These are phyloP conservation scores for Sporothrix brasiliensis DNA, from an alignment of 2,329 filamentous ascomycete species.

Conservation along the genomic window DNA sequence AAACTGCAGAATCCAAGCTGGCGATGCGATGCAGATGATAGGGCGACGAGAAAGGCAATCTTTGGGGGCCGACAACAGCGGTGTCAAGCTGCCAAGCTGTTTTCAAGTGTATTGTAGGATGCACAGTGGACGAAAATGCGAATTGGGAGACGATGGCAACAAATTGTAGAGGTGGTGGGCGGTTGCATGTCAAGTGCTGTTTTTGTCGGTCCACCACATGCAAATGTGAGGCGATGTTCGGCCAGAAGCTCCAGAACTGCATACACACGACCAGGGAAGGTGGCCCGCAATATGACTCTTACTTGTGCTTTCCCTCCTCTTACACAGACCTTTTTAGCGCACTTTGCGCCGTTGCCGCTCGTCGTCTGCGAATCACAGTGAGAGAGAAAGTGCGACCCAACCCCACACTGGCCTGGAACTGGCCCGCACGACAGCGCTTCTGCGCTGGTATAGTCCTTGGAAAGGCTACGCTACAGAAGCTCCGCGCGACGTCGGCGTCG, in stretches of 20 bases:
- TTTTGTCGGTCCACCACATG: slow-evolving; percentile 1
- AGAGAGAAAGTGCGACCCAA: neutral
- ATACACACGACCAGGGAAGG: slow-evolving; percentile 2
- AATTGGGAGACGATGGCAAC: neutral
- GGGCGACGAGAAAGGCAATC: neutral
- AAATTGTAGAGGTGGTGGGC: slow-evolving; percentile 1
- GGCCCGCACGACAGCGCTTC: neutral
- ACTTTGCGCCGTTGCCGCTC: slow-evolving; percentile 17
- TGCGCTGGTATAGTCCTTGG: neutral
- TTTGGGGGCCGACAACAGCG: neutral
- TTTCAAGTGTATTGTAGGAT: neutral
- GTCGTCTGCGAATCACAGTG: slow-evolving; percentile 11
- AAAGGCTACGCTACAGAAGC: neutral
- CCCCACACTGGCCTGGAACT: slow-evolving; percentile 17
- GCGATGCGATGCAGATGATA: slow-evolving; percentile 3
- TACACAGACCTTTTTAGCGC: slow-evolving; percentile 25
- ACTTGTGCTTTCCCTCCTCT: neutral
- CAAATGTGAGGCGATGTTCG: slow-evolving; percentile 24
- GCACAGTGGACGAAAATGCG: neutral
- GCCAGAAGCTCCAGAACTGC: slow-evolving; percentile 8
- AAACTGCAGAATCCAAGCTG: neutral
- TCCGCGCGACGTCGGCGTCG: slow-evolving; percentile 8
- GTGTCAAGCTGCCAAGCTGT: no score
- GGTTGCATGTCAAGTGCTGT: neutral
- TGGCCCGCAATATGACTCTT: slow-evolving; percentile 20